Evolutionary conservation across 345 rosid species (phyloP).

Genomic region (Abelmoschus esculentus): DNA sequence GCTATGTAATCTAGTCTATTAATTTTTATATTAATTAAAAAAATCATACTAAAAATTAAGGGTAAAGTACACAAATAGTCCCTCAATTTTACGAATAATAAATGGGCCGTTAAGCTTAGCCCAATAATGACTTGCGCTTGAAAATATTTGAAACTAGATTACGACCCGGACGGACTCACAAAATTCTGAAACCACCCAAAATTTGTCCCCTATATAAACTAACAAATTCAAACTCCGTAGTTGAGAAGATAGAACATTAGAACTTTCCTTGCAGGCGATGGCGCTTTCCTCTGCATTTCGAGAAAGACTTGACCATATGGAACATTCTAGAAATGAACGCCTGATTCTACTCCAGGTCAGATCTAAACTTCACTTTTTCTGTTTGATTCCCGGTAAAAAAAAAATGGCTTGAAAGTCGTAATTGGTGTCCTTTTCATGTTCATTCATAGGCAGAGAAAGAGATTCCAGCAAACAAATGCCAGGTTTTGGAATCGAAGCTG

Average conservation of each 20-base stretch:
- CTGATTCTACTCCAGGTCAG: slow-evolving; percentile 57
- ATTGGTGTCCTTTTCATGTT: neutral
- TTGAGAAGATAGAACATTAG: neutral
- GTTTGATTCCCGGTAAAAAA: slow-evolving; percentile 13
- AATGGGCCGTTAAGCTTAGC: too few relatives aligned
- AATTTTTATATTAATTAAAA: too few relatives aligned
- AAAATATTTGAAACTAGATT: too few relatives aligned
- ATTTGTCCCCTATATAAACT: neutral
- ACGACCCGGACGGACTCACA: neutral
- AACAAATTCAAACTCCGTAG: slow-evolving; percentile 4
- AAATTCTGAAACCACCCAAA: neutral
- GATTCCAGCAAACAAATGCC: slow-evolving; percentile 39
- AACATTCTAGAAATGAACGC: slow-evolving; percentile 51
- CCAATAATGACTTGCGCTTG: too few relatives aligned
- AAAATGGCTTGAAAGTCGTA: neutral
- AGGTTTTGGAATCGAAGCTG: slow-evolving; percentile 38
- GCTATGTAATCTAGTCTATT: too few relatives aligned
- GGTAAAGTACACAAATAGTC: too few relatives aligned
- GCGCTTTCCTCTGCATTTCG: slow-evolving; percentile 60
- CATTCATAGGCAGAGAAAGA: slow-evolving; percentile 57
- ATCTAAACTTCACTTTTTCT: neutral
- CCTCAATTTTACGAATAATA: too few relatives aligned
- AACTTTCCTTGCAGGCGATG: slow-evolving; percentile 25
- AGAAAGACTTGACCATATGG: slow-evolving; percentile 64
- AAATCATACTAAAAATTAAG: too few relatives aligned